These are phyloP conservation scores for Platanthera guangdongensis DNA, from an alignment of 106 monocot species.

Conservation along the genomic window DNA sequence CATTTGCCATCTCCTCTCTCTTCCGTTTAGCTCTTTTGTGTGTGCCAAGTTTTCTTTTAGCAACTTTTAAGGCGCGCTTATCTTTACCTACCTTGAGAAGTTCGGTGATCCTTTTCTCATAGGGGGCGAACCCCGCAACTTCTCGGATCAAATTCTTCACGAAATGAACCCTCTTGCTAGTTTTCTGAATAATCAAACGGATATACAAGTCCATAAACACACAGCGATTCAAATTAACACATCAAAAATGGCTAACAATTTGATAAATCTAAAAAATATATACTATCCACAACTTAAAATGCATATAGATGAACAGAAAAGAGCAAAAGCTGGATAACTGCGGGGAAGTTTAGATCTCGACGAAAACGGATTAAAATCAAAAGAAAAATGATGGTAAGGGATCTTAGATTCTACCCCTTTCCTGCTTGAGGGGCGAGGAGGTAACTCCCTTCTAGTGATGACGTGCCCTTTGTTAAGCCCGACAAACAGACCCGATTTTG, in stretches of 20 bases:
- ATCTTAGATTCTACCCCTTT: constrained; percentile 17
- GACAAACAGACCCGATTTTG: constrained; percentile 37
- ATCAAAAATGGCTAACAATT: too few relatives aligned
- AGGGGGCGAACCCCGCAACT: constrained; percentile 41
- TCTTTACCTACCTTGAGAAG: constrained; percentile 37
- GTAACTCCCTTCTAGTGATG: constrained; percentile 34
- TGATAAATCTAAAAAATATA: neutral
- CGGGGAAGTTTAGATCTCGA: too few relatives aligned
- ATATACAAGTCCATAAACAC: neutral
- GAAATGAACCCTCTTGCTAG: constrained; percentile 30
- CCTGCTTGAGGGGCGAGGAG: constrained; percentile 31
- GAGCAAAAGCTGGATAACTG: too few relatives aligned
- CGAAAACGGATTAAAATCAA: too few relatives aligned
- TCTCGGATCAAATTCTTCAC: constrained; percentile 38
- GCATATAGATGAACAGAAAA: too few relatives aligned
- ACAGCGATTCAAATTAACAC: neutral
- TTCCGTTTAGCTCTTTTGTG: constrained; percentile 37
- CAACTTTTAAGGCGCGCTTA: constrained; percentile 29
- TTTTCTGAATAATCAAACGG: constrained; percentile 15
- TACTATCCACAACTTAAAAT: too few relatives aligned
- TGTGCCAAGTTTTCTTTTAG: constrained; percentile 31
- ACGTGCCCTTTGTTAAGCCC: constrained; percentile 43
- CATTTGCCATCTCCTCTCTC: constrained; percentile 38
- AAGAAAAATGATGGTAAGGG: too few relatives aligned
- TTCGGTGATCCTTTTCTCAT: constrained; percentile 38